Evolutionary conservation across 768 basidiomycete genomes (phyloP).

Genomic region (Pleurotus pulmonarius): DNA sequence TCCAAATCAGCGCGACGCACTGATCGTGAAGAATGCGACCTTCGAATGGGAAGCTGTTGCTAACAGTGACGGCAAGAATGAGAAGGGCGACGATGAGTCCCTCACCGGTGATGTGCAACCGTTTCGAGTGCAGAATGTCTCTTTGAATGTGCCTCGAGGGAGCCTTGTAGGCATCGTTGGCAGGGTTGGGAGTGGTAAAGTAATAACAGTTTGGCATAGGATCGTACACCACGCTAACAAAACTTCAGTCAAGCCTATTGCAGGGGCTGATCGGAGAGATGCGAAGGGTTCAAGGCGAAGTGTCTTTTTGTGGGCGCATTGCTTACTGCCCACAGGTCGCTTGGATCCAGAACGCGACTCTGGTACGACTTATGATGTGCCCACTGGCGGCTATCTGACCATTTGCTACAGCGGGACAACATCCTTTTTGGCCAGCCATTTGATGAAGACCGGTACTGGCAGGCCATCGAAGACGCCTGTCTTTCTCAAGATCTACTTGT

Average conservation of each 20-base stretch:
- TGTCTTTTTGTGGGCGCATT: constrained; percentile 58
- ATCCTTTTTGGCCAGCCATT: constrained; percentile 63
- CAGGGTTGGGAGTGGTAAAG: constrained; percentile 65
- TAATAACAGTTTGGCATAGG: constrained; percentile 13
- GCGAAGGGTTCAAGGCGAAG: constrained; percentile 46
- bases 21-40: constrained; percentile 48
- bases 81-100: constrained; percentile 4
- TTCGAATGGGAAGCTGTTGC: constrained; percentile 57
- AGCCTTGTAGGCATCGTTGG: constrained; percentile 62
- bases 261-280: constrained; percentile 72
- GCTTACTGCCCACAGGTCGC: constrained; percentile 73
- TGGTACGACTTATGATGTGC: constrained; percentile 48
- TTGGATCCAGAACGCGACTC: constrained; percentile 71
- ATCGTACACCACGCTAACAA: neutral
- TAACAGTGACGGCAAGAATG: neutral
- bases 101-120: constrained; percentile 23
- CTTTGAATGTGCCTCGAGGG: constrained; percentile 53
- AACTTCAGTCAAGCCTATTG: constrained; percentile 45
- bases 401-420: constrained; percentile 48
- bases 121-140: constrained; percentile 50
- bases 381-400: constrained; percentile 2
- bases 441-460: constrained; percentile 66
- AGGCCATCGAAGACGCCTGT: constrained; percentile 51
- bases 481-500: constrained; percentile 62
- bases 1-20: constrained; percentile 38